Conservation (phyloP, 176 grass and related monocot genomes). For the Urochloa ruziziensis region DNA sequence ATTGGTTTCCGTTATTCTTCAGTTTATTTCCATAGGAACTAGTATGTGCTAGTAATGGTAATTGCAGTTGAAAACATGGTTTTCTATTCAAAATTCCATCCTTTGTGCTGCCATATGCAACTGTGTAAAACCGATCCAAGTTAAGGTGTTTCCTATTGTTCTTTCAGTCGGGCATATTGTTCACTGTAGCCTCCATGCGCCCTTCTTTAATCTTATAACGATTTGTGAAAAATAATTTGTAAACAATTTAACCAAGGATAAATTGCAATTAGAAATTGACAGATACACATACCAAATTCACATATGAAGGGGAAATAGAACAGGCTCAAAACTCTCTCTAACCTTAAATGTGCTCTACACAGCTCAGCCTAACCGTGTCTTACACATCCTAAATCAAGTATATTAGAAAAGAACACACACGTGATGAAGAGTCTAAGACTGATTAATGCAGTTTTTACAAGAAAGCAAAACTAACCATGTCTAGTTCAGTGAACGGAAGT, state of each 20-base stretch:
- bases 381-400: neutral
- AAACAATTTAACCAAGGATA: neutral
- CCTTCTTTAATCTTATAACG: neutral
- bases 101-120: neutral
- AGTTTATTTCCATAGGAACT: neutral
- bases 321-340: neutral
- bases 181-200: neutral
- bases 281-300: neutral
- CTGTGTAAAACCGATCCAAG: neutral
- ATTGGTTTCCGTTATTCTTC: no score
- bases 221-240: neutral
- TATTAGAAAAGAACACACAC: neutral
- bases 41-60: neutral
- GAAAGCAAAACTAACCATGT: neutral
- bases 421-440: neutral
- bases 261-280: neutral
- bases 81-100: neutral
- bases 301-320: neutral
- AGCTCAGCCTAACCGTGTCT: neutral
- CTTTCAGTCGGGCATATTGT: neutral
- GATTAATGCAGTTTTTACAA: neutral
- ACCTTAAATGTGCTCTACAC: neutral
- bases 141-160: neutral
- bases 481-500: neutral
- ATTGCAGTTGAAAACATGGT: neutral